A percentile compares a stretch with the other conserved stretches of the same genome.
Conservation (phyloP, 1,284 basidiomycete genomes). For the Ustilago sp. region DNA sequence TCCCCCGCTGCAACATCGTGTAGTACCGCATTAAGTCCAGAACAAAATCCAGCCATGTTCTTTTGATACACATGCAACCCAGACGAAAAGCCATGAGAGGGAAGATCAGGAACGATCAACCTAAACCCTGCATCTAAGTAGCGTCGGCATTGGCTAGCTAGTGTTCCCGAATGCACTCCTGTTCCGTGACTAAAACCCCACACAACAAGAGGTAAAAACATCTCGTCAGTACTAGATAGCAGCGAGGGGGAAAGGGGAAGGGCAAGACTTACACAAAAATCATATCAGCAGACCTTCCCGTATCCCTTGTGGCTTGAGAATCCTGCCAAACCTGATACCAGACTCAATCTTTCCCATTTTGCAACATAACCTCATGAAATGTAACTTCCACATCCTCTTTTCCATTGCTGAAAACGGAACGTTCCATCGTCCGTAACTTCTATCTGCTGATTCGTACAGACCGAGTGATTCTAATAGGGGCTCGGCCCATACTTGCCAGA, state of each 20-base stretch:
- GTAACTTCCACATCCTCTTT: conserved; percentile 59
- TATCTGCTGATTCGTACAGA: conserved; percentile 54
- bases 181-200: conserved; percentile 54
- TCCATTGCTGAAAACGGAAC: conserved; percentile 66
- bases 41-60: conserved; percentile 49
- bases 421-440: conserved; percentile 55
- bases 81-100: conserved; percentile 66
- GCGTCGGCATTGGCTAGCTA: conserved; percentile 63
- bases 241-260: background rate
- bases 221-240: background rate
- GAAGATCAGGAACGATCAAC: conserved; percentile 64
- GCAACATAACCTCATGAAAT: conserved; percentile 61
- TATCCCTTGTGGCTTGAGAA: conserved; percentile 42
- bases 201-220: background rate
- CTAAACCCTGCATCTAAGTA: conserved; percentile 67
- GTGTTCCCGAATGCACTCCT: conserved; percentile 66
- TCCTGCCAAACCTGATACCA: conserved; percentile 69
- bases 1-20: conserved; percentile 62
- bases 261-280: conserved; percentile 55
- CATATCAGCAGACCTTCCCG: conserved; percentile 62
- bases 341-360: conserved; percentile 64
- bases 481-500: conserved; percentile 62
- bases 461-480: conserved; percentile 46
- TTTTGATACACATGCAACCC: conserved; percentile 65
- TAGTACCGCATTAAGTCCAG: conserved; percentile 58